phyloP scores from a whole-genome alignment of 2,329 filamentous ascomycete genomes.

The Sporothrix protearum region DNA sequence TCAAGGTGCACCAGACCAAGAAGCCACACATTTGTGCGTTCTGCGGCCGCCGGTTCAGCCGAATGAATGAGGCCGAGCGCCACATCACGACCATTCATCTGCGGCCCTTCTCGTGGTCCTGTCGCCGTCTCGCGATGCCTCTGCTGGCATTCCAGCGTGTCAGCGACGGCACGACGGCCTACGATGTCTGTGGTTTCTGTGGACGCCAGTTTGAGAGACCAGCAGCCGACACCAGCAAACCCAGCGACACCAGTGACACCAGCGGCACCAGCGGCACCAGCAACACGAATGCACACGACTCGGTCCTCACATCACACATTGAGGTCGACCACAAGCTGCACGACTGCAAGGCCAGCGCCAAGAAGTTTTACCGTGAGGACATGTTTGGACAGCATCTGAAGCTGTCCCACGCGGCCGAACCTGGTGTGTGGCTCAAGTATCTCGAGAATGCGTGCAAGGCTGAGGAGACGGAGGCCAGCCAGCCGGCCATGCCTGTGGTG shows the following conservation, averaged over 20 bases:
- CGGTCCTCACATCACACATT: conserved; percentile 18
- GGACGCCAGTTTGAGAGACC: conserved; percentile 25
- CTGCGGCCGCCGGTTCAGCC: conserved; percentile 28
- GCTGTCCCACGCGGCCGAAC: conserved; percentile 28
- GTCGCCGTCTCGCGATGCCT: conserved; percentile 23
- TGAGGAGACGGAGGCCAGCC: conserved; percentile 22
- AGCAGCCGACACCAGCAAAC: neutral
- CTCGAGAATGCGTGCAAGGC: conserved; percentile 28
- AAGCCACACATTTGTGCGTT: conserved; percentile 30
- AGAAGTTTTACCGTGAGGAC: conserved; percentile 30
- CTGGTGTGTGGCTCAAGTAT: conserved; percentile 30
- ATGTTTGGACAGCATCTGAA: conserved; percentile 31
- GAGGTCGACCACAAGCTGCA: conserved; percentile 28
- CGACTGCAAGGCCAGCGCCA: conserved; percentile 27
- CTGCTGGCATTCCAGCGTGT: conserved; percentile 26
- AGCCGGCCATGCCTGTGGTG: neutral
- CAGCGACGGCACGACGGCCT: conserved; percentile 20
- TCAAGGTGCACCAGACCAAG: conserved; percentile 27
- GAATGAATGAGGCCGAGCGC: conserved; percentile 30
- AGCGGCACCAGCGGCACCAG: neutral
- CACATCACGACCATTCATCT: conserved; percentile 29
- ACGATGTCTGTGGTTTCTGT: conserved; percentile 28
- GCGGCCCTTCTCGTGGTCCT: conserved; percentile 29
- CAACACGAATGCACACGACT: neutral
- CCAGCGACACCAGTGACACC: neutral